Evolutionary conservation across 805 yeast genomes (phyloP).

Genomic region (Ogataea trehaloabstinens): DNA sequence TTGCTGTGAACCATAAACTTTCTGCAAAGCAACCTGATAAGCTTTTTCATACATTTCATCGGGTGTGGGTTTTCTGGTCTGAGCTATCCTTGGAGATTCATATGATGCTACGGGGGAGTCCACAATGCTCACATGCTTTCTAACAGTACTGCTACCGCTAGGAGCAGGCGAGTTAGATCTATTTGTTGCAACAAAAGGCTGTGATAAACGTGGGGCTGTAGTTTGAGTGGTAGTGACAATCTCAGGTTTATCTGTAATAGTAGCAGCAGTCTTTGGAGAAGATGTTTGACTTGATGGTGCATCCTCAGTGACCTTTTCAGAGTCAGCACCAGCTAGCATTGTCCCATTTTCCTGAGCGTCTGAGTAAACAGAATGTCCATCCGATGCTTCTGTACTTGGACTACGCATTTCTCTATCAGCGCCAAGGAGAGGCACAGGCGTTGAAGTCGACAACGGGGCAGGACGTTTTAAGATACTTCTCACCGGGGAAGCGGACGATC

Average conservation of each 20-base stretch:
- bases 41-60: slow-evolving; percentile 58
- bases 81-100: slow-evolving; percentile 4
- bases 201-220: background rate
- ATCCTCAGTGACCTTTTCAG: slow-evolving; percentile 27
- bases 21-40: slow-evolving; percentile 51
- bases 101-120: slow-evolving; percentile 9
- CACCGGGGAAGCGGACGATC: slow-evolving; percentile 17
- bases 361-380: slow-evolving; percentile 22
- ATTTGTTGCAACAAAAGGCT: background rate
- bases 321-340: slow-evolving; percentile 4
- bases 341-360: slow-evolving; percentile 25
- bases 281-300: slow-evolving; percentile 10
- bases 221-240: background rate
- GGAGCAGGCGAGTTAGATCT: slow-evolving; percentile 19
- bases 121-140: slow-evolving; percentile 25
- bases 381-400: slow-evolving; percentile 13
- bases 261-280: slow-evolving; percentile 14
- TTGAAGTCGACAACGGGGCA: too few relatives aligned
- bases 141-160: slow-evolving; percentile 8
- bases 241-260: background rate
- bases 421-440: too few relatives aligned
- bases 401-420: background rate
- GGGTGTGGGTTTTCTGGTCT: slow-evolving; percentile 30
- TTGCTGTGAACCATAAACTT: slow-evolving; percentile 45
- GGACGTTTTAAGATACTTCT: slow-evolving; percentile 19